These are phyloP conservation scores for Tranzscheliella williamsii DNA, from an alignment of 1,284 basidiomycete genomes.

Conservation along the genomic window DNA sequence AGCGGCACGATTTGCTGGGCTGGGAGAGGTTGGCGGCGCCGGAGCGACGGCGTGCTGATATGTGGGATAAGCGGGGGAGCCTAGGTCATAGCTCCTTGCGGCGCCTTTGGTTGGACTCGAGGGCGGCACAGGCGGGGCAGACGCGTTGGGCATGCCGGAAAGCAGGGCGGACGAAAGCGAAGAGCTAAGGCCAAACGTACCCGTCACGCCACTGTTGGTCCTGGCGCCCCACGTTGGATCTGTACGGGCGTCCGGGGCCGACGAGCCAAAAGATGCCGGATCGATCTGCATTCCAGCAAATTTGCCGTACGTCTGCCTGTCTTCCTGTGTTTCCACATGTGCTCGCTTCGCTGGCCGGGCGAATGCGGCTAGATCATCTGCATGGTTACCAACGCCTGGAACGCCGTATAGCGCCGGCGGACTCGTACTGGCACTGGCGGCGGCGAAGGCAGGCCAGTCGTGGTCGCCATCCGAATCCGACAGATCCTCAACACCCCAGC, in stretches of 20 bases:
- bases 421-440: neutral
- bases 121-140: constrained; percentile 27
- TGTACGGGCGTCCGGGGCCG: constrained; percentile 1
- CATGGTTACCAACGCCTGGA: constrained; percentile 11
- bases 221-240: neutral
- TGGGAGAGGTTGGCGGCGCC: constrained; percentile 31
- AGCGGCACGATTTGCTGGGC: neutral
- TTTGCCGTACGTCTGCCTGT: constrained; percentile 31
- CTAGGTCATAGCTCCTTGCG: constrained; percentile 1
- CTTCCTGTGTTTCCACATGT: constrained; percentile 28
- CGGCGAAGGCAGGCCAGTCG: constrained; percentile 8
- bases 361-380: constrained; percentile 26
- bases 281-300: constrained; percentile 33
- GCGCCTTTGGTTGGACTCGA: constrained; percentile 29
- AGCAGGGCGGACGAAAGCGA: constrained; percentile 3
- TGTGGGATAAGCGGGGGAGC: constrained; percentile 3
- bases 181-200: constrained; percentile 23
- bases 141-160: neutral
- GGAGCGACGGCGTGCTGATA: constrained; percentile 31
- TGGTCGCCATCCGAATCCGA: constrained; percentile 40
- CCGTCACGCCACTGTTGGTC: constrained; percentile 21
- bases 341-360: constrained; percentile 21
- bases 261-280: constrained; percentile 1
- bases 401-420: constrained; percentile 1
- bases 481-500: constrained; percentile 35